These are phyloP conservation scores for Trichophyton rubrum DNA, from an alignment of 2,329 filamentous ascomycete genomes.

Conservation along the genomic window DNA sequence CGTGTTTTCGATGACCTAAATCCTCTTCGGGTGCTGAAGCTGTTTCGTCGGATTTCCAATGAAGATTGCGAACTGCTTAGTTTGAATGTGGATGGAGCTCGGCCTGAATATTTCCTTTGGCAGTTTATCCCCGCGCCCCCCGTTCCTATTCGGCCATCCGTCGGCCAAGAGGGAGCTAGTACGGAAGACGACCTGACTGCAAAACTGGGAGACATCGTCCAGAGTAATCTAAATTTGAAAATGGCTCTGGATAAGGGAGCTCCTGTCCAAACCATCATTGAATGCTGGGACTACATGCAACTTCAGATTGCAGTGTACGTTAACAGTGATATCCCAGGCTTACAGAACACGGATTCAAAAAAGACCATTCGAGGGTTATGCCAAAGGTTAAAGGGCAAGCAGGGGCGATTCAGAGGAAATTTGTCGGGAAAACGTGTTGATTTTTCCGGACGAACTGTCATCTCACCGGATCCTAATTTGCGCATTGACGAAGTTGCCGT, in stretches of 20 bases:
- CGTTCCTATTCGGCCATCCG: conserved; percentile 85
- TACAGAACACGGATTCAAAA: conserved; percentile 76
- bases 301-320: conserved; percentile 95
- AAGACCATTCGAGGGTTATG: conserved; percentile 90
- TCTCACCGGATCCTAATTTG: conserved; percentile 91
- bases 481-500: conserved; percentile 89
- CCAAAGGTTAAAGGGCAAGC: conserved; percentile 90
- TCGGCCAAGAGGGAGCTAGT: conserved; percentile 81
- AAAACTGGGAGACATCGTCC: conserved; percentile 91
- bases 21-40: conserved; percentile 71
- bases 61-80: conserved; percentile 85
- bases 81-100: conserved; percentile 70
- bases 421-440: conserved; percentile 96
- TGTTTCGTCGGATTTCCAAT: conserved; percentile 77
- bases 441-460: conserved; percentile 94
- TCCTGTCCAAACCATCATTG: conserved; percentile 79
- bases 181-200: conserved; percentile 95
- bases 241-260: conserved; percentile 73
- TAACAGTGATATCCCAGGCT: conserved; percentile 86
- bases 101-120: conserved; percentile 97
- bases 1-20: conserved; percentile 94
- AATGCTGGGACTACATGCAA: conserved; percentile 96
- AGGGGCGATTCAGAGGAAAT: conserved; percentile 93
- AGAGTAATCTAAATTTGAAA: conserved; percentile 77
- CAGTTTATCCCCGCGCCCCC: conserved; percentile 89